These are phyloP conservation scores for Botrytis elliptica DNA, from an alignment of 2,329 filamentous ascomycete genomes.

Conservation along the genomic window DNA sequence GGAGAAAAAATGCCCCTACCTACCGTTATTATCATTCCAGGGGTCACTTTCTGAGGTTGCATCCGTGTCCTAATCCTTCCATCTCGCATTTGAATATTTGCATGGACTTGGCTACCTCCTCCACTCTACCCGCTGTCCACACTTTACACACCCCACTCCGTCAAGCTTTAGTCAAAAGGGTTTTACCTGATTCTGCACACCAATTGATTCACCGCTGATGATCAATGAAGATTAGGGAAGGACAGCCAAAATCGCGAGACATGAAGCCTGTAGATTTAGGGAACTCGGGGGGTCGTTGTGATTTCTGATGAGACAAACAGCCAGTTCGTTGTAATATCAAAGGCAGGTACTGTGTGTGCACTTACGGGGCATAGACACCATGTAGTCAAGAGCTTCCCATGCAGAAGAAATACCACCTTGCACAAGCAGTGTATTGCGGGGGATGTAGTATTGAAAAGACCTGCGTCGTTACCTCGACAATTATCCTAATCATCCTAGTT, in stretches of 20 bases:
- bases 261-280: neutral
- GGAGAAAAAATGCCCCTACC: neutral
- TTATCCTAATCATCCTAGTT: slow-evolving; percentile 11
- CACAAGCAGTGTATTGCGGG: slow-evolving; percentile 17
- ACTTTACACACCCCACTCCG: neutral
- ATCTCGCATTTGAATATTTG: slow-evolving; percentile 6
- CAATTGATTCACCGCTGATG: neutral
- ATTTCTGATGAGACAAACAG: neutral
- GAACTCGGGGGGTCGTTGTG: neutral
- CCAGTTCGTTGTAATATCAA: neutral
- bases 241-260: neutral
- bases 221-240: neutral
- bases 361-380: neutral
- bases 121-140: slow-evolving; percentile 6
- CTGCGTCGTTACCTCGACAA: neutral
- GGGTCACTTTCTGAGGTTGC: neutral
- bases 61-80: slow-evolving; percentile 8
- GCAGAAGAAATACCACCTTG: neutral
- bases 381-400: slow-evolving; percentile 8
- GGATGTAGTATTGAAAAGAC: neutral
- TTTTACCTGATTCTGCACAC: neutral
- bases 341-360: neutral
- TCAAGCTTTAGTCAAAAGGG: neutral
- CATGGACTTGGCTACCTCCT: slow-evolving; percentile 14
- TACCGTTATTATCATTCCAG: slow-evolving; percentile 10